A percentile compares a stretch with the other conserved stretches of the same genome.
Evolutionary conservation across 1,139 yeast species (phyloP).

Genomic region (Sugiyamaella japonica): DNA sequence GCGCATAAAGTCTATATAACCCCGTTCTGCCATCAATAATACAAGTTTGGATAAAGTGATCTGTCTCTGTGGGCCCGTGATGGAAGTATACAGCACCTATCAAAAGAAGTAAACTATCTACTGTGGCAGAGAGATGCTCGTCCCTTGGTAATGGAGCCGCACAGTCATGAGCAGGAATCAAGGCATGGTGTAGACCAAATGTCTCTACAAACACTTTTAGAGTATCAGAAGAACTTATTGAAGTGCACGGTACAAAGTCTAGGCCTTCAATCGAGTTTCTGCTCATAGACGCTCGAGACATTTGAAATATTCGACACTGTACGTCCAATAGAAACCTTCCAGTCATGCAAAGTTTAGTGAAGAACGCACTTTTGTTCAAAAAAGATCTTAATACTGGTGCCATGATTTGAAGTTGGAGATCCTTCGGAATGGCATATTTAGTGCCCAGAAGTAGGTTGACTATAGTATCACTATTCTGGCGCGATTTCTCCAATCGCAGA

Average conservation of each 20-base stretch:
- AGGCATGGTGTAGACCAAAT: slow-evolving; percentile 15
- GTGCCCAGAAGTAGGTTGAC: slow-evolving; percentile 9
- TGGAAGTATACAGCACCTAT: slow-evolving; percentile 18
- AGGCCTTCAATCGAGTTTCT: slow-evolving; percentile 12
- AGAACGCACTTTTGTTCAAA: neutral
- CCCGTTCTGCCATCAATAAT: slow-evolving; percentile 17
- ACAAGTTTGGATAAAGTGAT: slow-evolving; percentile 10
- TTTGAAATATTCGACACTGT: slow-evolving; percentile 15
- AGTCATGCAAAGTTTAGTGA: slow-evolving; percentile 7
- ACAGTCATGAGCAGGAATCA: slow-evolving; percentile 1
- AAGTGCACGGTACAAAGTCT: slow-evolving; percentile 2
- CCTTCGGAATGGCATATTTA: slow-evolving; percentile 14
- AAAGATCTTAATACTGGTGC: slow-evolving; percentile 10
- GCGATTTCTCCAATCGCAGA: neutral
- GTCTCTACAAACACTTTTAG: slow-evolving; percentile 12
- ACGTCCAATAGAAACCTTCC: slow-evolving; percentile 11
- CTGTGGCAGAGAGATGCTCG: slow-evolving; percentile 4
- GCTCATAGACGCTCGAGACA: slow-evolving; percentile 11
- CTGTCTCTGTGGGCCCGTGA: slow-evolving; percentile 14
- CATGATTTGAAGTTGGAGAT: slow-evolving; percentile 18
- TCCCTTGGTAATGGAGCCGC: neutral
- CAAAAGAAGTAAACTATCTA: slow-evolving; percentile 13
- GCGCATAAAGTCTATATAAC: slow-evolving; percentile 11
- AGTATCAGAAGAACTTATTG: slow-evolving; percentile 1
- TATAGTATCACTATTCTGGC: slow-evolving; percentile 13